Percentiles rank a stretch among this genome's conserved stretches.
Evolutionary conservation across 2,329 filamentous ascomycete genomes (phyloP).

Genomic region (Fusarium burgessii): DNA sequence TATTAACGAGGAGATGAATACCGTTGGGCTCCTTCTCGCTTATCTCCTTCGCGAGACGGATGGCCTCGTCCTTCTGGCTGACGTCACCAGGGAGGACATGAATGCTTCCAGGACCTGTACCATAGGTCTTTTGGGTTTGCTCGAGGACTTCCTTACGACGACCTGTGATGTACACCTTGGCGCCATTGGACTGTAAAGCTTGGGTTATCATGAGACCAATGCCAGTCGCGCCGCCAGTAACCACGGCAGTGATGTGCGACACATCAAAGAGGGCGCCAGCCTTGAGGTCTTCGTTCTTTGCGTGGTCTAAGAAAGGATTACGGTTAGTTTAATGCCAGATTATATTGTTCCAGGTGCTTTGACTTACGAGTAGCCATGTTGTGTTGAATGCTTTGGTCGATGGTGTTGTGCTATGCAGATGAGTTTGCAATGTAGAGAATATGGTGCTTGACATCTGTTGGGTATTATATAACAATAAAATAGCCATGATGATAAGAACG

Average conservation of each 20-base stretch:
- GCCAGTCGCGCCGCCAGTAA: constrained; percentile 7
- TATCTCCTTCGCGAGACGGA: background rate
- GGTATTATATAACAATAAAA: too few relatives aligned
- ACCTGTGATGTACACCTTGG: constrained; percentile 19
- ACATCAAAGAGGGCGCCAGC: constrained; percentile 9
- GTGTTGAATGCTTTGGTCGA: too few relatives aligned
- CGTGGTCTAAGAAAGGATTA: background rate
- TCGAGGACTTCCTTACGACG: background rate
- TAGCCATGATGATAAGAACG: too few relatives aligned
- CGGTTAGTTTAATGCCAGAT: too few relatives aligned
- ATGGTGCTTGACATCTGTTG: too few relatives aligned
- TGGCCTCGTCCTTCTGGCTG: background rate
- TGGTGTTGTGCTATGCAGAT: too few relatives aligned
- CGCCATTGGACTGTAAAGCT: background rate
- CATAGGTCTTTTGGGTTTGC: background rate
- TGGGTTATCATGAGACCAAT: constrained; percentile 13
- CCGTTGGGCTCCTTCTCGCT: background rate
- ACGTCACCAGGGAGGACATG: constrained; percentile 8
- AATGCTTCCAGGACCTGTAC: background rate
- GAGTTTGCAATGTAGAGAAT: too few relatives aligned
- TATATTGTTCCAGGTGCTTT: too few relatives aligned
- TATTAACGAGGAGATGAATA: constrained; percentile 2
- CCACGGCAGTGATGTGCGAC: constrained; percentile 1
- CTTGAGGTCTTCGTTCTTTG: background rate
- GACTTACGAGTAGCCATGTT: too few relatives aligned